Base-by-base conservation (phyloP, 768 basidiomycete genomes). In the Austroboletus eburneus region DNA sequence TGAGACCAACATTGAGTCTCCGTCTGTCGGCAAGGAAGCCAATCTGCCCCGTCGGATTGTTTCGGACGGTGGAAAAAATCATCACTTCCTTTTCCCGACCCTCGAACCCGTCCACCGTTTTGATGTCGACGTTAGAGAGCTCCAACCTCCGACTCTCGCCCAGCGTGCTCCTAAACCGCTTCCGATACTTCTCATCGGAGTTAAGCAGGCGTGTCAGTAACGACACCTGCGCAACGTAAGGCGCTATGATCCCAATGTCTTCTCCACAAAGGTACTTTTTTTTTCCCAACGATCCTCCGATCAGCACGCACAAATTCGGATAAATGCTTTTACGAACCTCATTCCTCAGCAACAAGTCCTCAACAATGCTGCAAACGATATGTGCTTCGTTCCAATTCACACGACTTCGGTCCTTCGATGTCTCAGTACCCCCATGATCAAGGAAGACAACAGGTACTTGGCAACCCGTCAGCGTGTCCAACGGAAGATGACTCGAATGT, bases 61-160 rank as follows among this genome's bases (percentile, higher is more conserved):
- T 88, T 43, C 93, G 76, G 40, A 93, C 91, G 3, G 91, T 93
- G 34, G 88, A 91, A 64, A 96, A 93, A 35, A 96, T 75, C 52
- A 96, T 88, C 34, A 95, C 81, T 24, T 91, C 86, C 69, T 95
- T 95, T 70, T 96, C 91, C 37, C 91, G 77, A 12, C 92, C 92
- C 65, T 96, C 91, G 63, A 94, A 96, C 17, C 92, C 92, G 57
- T 96, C 92, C 13, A 96, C 92, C 0, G 92, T 95, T 70, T 88
- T 90, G 57, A 95, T 78, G 65, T 95, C 92, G 42, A 96, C 76
- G 43, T 77, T 63, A 1, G 69, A 59, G 7, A 91, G 64, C 53
- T 93, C 82, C 67, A 77, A 70, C 17, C 75, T 80, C 21, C 90
- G 81, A 38, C 75, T 74, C 13, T 74, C 66, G 18, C 91, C 91